phyloP scores from a whole-genome alignment of 257 asterid genomes.

The Parsonsia alboflavescens region DNA sequence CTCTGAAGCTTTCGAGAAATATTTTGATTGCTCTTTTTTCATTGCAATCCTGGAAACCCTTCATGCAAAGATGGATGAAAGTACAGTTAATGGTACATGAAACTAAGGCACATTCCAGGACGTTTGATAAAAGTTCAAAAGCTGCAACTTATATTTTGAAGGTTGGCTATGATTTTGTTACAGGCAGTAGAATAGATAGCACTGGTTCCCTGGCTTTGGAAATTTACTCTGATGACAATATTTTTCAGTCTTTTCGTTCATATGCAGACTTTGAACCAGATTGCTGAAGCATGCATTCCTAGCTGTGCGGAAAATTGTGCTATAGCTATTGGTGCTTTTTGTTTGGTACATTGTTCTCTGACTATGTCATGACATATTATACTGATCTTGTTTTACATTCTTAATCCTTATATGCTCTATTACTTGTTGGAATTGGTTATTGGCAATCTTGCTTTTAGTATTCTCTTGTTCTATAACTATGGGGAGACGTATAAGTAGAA shows the following conservation, averaged over 20 bases:
- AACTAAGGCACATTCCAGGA: constrained; percentile 43
- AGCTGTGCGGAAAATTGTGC: constrained; percentile 84
- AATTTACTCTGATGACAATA: constrained; percentile 11
- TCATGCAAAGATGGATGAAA: constrained; percentile 91
- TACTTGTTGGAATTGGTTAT: neutral
- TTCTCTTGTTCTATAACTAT: too few species aligned
- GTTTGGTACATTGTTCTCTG: constrained; percentile 49
- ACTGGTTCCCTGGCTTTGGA: neutral
- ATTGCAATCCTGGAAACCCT: constrained; percentile 93
- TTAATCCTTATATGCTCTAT: neutral
- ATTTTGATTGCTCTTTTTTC: constrained; percentile 69
- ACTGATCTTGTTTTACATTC: neutral
- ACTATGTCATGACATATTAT: neutral
- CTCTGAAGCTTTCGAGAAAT: constrained; percentile 85
- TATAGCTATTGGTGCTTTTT: constrained; percentile 84
- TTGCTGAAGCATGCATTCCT: constrained; percentile 70
- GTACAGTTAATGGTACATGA: constrained; percentile 56
- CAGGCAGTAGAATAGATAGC: neutral
- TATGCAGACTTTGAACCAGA: constrained; percentile 53
- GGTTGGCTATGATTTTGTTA: constrained; percentile 38
- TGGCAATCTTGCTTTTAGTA: neutral
- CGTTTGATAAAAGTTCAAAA: constrained; percentile 57
- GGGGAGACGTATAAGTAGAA: neutral
- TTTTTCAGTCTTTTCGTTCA: constrained; percentile 13
- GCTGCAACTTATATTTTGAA: constrained; percentile 76